phyloP scores from a whole-genome alignment of 2,329 filamentous ascomycete genomes.

The Aphanocladium album region DNA sequence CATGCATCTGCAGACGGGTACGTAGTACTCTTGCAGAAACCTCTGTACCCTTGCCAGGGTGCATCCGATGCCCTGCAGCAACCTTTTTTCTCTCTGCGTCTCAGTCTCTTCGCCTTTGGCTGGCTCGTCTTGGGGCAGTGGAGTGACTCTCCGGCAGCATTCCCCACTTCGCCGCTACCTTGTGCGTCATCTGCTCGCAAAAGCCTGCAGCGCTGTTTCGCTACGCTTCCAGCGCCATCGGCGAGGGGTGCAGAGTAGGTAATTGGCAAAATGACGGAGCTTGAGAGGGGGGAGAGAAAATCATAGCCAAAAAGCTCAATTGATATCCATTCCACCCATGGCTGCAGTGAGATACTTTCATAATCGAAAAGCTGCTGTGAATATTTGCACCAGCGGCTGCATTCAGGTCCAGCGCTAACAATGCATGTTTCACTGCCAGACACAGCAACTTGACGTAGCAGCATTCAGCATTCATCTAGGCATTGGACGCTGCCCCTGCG shows the following conservation, averaged over 20 bases:
- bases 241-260: no score
- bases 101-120: not conserved
- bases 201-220: not conserved
- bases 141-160: not conserved
- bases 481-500: not conserved
- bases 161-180: conserved; percentile 5
- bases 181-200: conserved; percentile 1
- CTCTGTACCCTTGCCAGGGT: not conserved
- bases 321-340: not conserved
- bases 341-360: not conserved
- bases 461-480: not conserved
- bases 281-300: no score
- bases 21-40: no score
- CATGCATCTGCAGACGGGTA: no score
- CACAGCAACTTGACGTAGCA: not conserved
- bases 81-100: not conserved
- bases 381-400: not conserved
- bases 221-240: not conserved
- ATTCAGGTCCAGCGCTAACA: not conserved
- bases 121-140: not conserved
- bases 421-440: conserved; percentile 1
- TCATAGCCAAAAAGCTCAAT: not conserved
- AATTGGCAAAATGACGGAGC: no score
- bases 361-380: not conserved
- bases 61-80: not conserved